phyloP scores from a whole-genome alignment of 2,329 filamentous ascomycete species.

The Colletotrichum filicis region DNA sequence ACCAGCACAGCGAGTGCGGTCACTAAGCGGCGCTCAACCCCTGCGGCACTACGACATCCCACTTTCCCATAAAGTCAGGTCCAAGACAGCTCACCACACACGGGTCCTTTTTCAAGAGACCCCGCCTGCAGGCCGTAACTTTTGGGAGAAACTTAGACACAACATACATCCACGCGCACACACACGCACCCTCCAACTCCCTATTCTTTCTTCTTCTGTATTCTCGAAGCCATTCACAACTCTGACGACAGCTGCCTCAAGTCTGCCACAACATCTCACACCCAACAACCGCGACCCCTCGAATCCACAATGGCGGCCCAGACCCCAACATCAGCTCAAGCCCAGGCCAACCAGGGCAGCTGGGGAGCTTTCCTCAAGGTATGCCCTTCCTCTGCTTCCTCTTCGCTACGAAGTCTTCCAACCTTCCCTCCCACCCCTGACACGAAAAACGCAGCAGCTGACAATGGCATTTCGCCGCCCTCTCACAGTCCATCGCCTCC shows the following conservation, averaged over 20 bases:
- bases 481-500: slow-evolving; percentile 74
- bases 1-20: background rate
- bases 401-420: background rate
- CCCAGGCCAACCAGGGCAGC: slow-evolving; percentile 22
- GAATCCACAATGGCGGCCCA: slow-evolving; percentile 11
- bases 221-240: background rate
- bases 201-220: background rate
- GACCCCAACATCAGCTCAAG: slow-evolving; percentile 22
- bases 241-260: background rate
- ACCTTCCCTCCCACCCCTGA: background rate
- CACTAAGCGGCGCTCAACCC: background rate
- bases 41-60: slow-evolving; percentile 14
- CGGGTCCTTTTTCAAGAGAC: background rate
- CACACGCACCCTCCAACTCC: background rate
- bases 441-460: background rate
- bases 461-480: background rate
- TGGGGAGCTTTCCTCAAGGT: slow-evolving; percentile 34
- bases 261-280: background rate
- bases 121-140: background rate
- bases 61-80: slow-evolving; percentile 16
- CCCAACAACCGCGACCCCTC: background rate
- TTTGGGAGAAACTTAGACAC: background rate
- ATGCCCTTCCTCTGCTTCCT: background rate
- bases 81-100: background rate
- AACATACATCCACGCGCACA: background rate